Percentiles rank a stretch among this genome's conserved stretches.
Conservation (phyloP, 352 stramenopile genomes). For the Pythium oligandrum region DNA sequence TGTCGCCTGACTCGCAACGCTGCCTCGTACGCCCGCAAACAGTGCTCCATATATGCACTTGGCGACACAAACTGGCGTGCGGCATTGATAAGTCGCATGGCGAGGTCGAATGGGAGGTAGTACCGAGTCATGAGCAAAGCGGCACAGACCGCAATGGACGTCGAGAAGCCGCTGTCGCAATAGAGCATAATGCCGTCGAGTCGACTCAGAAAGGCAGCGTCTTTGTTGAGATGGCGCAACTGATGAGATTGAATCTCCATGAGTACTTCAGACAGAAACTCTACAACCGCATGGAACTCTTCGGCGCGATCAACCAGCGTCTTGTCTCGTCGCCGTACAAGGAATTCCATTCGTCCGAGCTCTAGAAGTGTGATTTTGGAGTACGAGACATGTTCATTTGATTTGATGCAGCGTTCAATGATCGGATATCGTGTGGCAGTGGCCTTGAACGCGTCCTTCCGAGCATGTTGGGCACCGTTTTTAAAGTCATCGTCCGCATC, state of each 20-base stretch:
- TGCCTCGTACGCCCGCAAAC: constrained; percentile 9
- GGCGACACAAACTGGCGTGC: constrained; percentile 9
- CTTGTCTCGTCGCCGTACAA: constrained; percentile 10
- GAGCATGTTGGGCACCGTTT: constrained; percentile 2
- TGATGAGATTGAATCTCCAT: too few species aligned
- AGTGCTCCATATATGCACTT: constrained; percentile 12
- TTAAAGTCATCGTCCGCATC: constrained; percentile 15
- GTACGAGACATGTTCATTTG: background rate
- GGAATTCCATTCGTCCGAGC: constrained; percentile 15
- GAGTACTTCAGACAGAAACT: too few species aligned
- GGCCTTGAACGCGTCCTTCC: background rate
- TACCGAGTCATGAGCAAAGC: constrained; percentile 35
- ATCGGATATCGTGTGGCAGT: background rate
- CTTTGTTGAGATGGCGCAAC: too few species aligned
- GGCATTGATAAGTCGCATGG: constrained; percentile 14
- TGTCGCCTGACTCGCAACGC: too few species aligned
- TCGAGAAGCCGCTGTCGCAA: constrained; percentile 25
- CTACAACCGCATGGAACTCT: too few species aligned
- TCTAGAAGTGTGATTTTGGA: constrained; percentile 11
- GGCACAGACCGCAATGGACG: constrained; percentile 23
- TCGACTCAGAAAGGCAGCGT: background rate
- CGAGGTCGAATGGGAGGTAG: constrained; percentile 17
- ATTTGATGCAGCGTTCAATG: background rate
- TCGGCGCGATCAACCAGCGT: background rate
- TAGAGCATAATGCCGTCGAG: constrained; percentile 25